Evolutionary conservation across 2,329 filamentous ascomycete genomes (phyloP), one percentile per base, ranked within the genome.

Genomic region (Alternaria viburni): DNA sequence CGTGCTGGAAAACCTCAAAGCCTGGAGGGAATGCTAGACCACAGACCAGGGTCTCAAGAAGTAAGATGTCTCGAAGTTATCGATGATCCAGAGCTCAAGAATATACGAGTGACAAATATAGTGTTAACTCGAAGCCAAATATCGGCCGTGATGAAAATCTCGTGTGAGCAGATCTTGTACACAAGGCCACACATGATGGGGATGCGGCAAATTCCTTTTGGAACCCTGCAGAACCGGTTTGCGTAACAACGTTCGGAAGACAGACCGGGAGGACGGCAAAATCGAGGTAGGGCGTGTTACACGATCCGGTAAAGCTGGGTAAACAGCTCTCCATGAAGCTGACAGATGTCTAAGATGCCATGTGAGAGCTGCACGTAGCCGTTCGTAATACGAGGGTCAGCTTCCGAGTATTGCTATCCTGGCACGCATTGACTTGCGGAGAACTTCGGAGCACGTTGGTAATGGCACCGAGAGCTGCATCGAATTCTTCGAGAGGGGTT

Each of bases 361-460:
- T 54, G 25, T 28, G 47, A 32, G 26, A 44, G 25, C 54, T 73
- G 69, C 69, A 71, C 21, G 67, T 54, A 68, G 60, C 68, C 67
- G 67, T 64, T 54, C 49, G 57, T 61, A 52, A 57, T 25, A 47
- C 65, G 69, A 69, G 70, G 64, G 49, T 65, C 67, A 62, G 66
- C 63, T 68, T 67, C 70, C 21, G 52, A 50, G 51, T 64, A 68
- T 60, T 45, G 62, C 45, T 26, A 59, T 54, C 50, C 36, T 64
- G 59, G 54, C 51, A 58, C 61, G 19, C 46, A 56, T 44, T 17
- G 51, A 51, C 41, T 52, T 15, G 60, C 70, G 74, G 74, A 76
- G 62, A 71, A 71, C 70, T 64, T 77, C 72, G 72, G 73, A 49
- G 63, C 44, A 44, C 28, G 45, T 51, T 59, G 54, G 45, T 25